Base-by-base conservation (phyloP, 768 basidiomycete genomes). In the Hypholoma sublateritium region DNA sequence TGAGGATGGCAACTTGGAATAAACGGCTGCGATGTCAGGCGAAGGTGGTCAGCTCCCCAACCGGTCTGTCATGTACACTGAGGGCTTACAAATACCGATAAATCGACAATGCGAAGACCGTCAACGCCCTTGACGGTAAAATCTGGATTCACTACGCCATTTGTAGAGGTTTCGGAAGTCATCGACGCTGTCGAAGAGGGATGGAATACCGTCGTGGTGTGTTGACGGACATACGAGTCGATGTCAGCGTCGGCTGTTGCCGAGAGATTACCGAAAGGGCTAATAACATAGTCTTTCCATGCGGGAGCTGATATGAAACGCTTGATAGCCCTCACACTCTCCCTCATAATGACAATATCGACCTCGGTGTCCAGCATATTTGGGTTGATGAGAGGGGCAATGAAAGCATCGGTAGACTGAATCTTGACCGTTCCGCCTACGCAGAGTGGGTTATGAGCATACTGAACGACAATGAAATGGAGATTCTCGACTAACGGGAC, bases 321-420 rank as follows among this genome's bases (percentile, higher is more conserved):
- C 21, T 58, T 45, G 2, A 58, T 58, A 9, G 60, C 52, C 43
- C 64, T 63, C 44, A 70, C 56, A 6, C 63, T 57, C 44, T 69
- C 65, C 1, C 65, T 61, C 49, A 73, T 52, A 6, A 63, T 65
- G 19, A 57, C 54, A n/a, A 70, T 55, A 53, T 74, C 74, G 42
- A 70, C 67, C 5, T 58, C 59, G 22, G 63, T 63, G 32, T 39
- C 62, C 21, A 79, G 71, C 69, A 79, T 77, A 47, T 74, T 76
- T 1, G 81, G 78, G 61, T 84, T 72, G 64, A 83, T 80, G n/a
- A 69, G 43, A 0, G 83, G 81, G 21, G 65, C 50, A 37, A 72
- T 25, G 69, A 84, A 82, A 8, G 82, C 73, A 62, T 77, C 66
- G 21, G 67, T 71, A 16, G 79, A 77, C 36, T 69, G 74, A 34